These are phyloP conservation scores for Colletotrichum karsti DNA, from an alignment of 2,329 filamentous ascomycete genomes.

Conservation along the genomic window DNA sequence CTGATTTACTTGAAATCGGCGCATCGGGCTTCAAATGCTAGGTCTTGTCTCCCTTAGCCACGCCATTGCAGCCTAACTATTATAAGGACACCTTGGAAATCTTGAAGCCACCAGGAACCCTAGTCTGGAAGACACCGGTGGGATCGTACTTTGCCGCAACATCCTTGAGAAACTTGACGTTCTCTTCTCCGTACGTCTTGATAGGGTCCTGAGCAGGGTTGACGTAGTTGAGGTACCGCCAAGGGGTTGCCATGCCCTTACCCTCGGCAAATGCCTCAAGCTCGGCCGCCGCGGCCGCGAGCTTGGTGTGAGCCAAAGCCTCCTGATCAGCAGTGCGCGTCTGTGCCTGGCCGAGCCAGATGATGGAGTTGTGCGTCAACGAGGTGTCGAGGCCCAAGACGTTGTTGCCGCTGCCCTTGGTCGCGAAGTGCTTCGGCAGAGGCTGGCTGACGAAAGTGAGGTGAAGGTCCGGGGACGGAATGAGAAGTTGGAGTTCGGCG, in stretches of 20 bases:
- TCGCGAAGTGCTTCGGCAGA: background rate
- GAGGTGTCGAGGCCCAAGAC: background rate
- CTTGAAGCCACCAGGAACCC: background rate
- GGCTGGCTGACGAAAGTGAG: background rate
- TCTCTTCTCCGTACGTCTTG: background rate
- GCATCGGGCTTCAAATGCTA: too few species aligned
- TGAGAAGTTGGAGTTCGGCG: background rate
- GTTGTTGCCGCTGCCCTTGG: background rate
- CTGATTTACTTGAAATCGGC: too few species aligned
- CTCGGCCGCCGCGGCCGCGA: background rate
- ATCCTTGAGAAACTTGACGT: background rate
- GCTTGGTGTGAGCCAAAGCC: background rate
- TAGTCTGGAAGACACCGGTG: accelerated
- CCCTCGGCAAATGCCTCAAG: background rate
- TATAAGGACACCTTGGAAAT: background rate
- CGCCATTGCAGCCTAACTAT: background rate
- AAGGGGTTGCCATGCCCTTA: background rate
- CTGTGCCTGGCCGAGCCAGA: background rate
- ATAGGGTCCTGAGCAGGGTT: background rate
- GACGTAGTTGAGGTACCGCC: background rate
- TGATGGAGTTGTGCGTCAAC: background rate
- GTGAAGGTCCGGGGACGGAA: background rate
- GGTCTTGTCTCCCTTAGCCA: too few species aligned
- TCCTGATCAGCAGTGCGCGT: background rate
- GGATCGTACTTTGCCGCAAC: background rate